Evolutionary conservation across 805 yeast species (phyloP), one percentile per base, ranked within the genome.

Genomic region (Kurtzmaniella cleridarum): DNA sequence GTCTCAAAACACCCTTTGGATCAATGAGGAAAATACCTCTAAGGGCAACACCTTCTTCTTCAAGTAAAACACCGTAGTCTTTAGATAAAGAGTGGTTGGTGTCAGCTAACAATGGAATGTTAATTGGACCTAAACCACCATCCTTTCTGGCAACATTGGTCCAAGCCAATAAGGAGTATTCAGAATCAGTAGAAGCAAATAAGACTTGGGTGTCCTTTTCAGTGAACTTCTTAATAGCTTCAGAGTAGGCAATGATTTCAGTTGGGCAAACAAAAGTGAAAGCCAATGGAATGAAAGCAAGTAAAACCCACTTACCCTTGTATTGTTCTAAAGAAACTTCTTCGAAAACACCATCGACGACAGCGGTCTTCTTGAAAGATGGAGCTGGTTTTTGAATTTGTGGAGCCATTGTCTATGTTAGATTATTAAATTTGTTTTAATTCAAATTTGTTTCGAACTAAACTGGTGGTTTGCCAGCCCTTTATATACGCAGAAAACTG

Each of bases 201-300:
- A 93, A 79, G 38, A 93, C 81, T 74, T 88, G 86, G 53, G 88
- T 80, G 59, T 81, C 91, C 64, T 87, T 83, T 53, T 78, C 95
- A 55, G 84, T 67, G 73, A 93, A 93, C 77, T 83, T 81, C 76
- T 81, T 79, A 56, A 79, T 85, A 54, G 97, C 96, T 56, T 91
- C 96, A 48, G 96, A 86, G 84, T 89, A 93, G 55, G 98, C 98
- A 70, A 93, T 82, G 76, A 93, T 90, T 78, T 93, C 98, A 54
- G 98, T 93, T 69, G 99, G 98, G 75, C 98, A 93, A 49, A 93
- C 98, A 56, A 93, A 93, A 45, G 99, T 93, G 90, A 93, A 93
- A 38, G 98, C 98, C 79, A 91, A 75, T 69, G 98, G 99, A 66
- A 93, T 84, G 76, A 93, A 93, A 48, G 95, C 98, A 60, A 93